These are phyloP conservation scores for Zizania palustris DNA, from an alignment of 202 grass and related monocot species.

Conservation along the genomic window DNA sequence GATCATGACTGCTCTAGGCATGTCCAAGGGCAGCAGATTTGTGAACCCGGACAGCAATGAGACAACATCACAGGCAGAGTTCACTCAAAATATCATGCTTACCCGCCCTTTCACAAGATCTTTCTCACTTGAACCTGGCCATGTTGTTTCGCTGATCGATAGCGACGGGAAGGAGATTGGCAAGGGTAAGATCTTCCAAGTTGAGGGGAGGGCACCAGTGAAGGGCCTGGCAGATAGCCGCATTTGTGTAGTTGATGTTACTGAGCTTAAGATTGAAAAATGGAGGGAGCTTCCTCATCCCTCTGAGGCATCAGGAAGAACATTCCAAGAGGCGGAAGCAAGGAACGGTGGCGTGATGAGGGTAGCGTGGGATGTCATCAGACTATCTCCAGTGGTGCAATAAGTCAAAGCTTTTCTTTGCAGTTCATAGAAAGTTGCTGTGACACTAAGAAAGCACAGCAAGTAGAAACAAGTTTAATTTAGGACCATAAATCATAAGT, in stretches of 20 bases:
- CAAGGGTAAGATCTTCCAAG: slow-evolving; percentile 66
- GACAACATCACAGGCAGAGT: slow-evolving; percentile 32
- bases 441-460: neutral
- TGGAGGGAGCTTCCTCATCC: slow-evolving; percentile 76
- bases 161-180: slow-evolving; percentile 68
- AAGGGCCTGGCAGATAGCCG: slow-evolving; percentile 49
- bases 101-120: slow-evolving; percentile 49
- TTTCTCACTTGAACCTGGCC: slow-evolving; percentile 54
- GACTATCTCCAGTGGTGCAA: slow-evolving; percentile 40
- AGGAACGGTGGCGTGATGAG: slow-evolving; percentile 67
- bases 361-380: slow-evolving; percentile 68
- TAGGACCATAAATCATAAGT: neutral
- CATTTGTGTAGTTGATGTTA: slow-evolving; percentile 60
- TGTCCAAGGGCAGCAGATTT: slow-evolving; percentile 49
- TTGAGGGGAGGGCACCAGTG: slow-evolving; percentile 52
- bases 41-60: slow-evolving; percentile 46
- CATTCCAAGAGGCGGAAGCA: slow-evolving; percentile 65
- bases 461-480: neutral
- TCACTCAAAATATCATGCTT: slow-evolving; percentile 35
- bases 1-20: slow-evolving; percentile 47
- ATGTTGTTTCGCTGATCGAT: slow-evolving; percentile 58
- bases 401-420: slow-evolving; percentile 21
- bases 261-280: slow-evolving; percentile 70
- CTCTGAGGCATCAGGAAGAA: slow-evolving; percentile 65
- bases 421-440: neutral